Base-by-base conservation (phyloP, 805 yeast species). In the Pichia sporocuriosa region DNA sequence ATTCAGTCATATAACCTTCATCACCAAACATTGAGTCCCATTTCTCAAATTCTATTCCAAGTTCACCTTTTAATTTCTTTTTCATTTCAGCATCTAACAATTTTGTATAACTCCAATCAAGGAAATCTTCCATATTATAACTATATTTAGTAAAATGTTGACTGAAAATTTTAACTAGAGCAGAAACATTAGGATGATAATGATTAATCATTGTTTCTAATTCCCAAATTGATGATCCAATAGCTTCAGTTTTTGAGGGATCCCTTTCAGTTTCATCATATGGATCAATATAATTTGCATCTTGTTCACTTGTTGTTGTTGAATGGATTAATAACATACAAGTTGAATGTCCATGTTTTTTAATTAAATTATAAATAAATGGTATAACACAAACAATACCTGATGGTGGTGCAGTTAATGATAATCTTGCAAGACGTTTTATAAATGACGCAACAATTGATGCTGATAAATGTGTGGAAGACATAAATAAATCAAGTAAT, bases 121-220 rank as follows among this genome's bases (percentile, higher is more conserved):
- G 64, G 67, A 93, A 93, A 58, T 93, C 97, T 59, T 93, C 98
- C 70, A 93, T 69, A 59, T 84, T 84, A 60, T 93, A 93, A 52
- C 76, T 75, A 43, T 83, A 79, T 59, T 93, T 93, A 56, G 81
- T 76, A 66, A 88, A 90, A 3, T 96, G 96, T 62, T 93, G 96
- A 16, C 79, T 72, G 57, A 85, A 84, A 24, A 93, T 84, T 57
- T 79, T 81, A 15, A 96, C 96, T 52, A 93, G 68, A 0, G 96
- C 83, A 1, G 96, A 90, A 11, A 93, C 87, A 55, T 93, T 93
- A 13, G 97, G 97, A 64, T 93, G 97, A 57, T 88, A 90, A 59
- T 93, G 98, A 11, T 75, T 63, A 39, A 53, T 50, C 67, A 81
- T 77, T 0, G 95, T 71, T 45, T 84, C 85, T 43, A 90, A 58